Evolutionary conservation across 495 filamentous ascomycete species (phyloP).

Genomic region (Lasiosphaeris hirsuta): DNA sequence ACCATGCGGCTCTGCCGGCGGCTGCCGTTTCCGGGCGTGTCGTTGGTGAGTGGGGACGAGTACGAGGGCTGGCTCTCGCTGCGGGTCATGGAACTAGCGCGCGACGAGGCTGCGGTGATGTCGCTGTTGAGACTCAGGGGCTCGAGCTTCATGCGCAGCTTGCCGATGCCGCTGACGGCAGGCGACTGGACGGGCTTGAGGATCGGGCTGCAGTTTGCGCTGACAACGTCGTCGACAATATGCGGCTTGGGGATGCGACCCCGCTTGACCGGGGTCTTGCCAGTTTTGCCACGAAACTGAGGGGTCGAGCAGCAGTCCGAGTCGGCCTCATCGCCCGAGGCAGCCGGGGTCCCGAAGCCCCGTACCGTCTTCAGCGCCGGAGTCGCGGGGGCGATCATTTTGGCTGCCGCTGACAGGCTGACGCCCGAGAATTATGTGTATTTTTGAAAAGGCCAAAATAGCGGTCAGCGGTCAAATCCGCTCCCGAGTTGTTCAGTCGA

Average conservation of each 20-base stretch:
- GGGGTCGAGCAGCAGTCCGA: constrained; percentile 58
- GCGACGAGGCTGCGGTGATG: constrained; percentile 35
- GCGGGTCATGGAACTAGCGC: constrained; percentile 39
- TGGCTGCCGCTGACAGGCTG: neutral
- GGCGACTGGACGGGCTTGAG: constrained; percentile 56
- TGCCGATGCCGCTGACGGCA: constrained; percentile 65
- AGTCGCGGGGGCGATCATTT: constrained; percentile 45
- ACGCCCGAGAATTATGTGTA: constrained; percentile 10
- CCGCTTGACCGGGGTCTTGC: constrained; percentile 29
- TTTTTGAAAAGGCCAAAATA: constrained; percentile 1
- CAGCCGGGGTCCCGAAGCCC: constrained; percentile 77
- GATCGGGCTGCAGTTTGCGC: constrained; percentile 58
- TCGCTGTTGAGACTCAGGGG: constrained; percentile 53
- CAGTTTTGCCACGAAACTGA: constrained; percentile 33
- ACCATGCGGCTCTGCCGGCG: constrained; percentile 15
- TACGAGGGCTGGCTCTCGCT: constrained; percentile 36
- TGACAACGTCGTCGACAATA: constrained; percentile 51
- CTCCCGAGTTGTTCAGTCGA: neutral
- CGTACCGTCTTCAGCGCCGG: constrained; percentile 70
- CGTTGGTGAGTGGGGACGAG: constrained; percentile 19
- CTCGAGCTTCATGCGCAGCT: constrained; percentile 72
- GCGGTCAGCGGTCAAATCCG: constrained; percentile 3
- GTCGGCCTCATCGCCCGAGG: constrained; percentile 74
- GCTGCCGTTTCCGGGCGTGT: constrained; percentile 22
- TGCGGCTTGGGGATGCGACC: constrained; percentile 17